A percentile compares a stretch with the other conserved stretches of the same genome.
phyloP scores from a whole-genome alignment of 257 asterid genomes.

The Nicotiana paniculata region DNA sequence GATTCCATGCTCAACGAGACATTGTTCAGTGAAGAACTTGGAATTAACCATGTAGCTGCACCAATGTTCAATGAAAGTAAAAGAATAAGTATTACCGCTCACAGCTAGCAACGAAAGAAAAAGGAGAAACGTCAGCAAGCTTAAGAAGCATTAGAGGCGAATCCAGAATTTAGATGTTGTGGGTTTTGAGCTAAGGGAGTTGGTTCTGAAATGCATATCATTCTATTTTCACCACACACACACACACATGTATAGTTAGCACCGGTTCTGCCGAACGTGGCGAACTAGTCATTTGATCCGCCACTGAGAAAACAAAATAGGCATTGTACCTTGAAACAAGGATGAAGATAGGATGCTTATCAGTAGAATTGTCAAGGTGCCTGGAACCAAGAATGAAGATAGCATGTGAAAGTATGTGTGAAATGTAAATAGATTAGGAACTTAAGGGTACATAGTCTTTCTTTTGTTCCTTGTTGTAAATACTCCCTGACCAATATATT shows the following conservation, averaged over 20 bases:
- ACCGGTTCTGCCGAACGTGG: not conserved
- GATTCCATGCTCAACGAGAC: not conserved
- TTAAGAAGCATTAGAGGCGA: conserved; percentile 15
- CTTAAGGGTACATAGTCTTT: not conserved
- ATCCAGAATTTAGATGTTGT: conserved; percentile 25
- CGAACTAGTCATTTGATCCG: not conserved
- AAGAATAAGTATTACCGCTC: conserved; percentile 25
- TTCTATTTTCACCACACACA: not conserved
- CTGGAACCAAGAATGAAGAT: conserved; percentile 9
- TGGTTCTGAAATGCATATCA: not conserved
- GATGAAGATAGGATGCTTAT: conserved; percentile 31
- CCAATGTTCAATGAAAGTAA: conserved; percentile 9
- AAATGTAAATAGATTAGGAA: not conserved
- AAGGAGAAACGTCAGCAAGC: not conserved
- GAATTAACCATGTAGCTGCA: not conserved
- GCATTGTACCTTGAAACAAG: conserved; percentile 35
- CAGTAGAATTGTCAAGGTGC: not conserved
- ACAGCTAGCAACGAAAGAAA: conserved; percentile 15
- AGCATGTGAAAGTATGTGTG: conserved; percentile 7
- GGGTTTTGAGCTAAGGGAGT: not conserved
- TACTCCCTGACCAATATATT: not conserved
- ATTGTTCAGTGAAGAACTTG: conserved; percentile 4
- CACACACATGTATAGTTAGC: not conserved
- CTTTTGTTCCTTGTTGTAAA: conserved; percentile 1
- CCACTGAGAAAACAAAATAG: conserved; percentile 26